These are phyloP conservation scores for Boletus insuetus DNA, from an alignment of 768 basidiomycete species.

Conservation along the genomic window DNA sequence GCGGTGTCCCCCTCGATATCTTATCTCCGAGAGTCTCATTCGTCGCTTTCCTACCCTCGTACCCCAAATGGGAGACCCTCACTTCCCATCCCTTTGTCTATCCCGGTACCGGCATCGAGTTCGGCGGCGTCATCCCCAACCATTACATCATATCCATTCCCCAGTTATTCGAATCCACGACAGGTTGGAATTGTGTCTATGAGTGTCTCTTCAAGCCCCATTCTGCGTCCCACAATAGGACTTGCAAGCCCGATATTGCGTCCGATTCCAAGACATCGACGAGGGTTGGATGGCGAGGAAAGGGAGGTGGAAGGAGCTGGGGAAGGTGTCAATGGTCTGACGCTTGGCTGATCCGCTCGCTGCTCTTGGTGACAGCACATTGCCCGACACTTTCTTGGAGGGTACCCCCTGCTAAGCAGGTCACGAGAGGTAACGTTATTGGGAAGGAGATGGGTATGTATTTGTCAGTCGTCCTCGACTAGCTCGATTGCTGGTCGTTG, in stretches of 20 bases:
- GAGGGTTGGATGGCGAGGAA: constrained; percentile 56
- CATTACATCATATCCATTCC: constrained; percentile 48
- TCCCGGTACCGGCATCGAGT: constrained; percentile 53
- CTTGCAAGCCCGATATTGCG: constrained; percentile 74
- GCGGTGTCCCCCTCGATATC: constrained; percentile 81
- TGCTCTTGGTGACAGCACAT: background rate
- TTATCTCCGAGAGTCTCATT: constrained; percentile 60
- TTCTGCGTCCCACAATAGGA: constrained; percentile 66
- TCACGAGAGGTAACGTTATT: background rate
- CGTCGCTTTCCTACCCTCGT: constrained; percentile 42
- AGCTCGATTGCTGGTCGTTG: background rate
- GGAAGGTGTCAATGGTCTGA: constrained; percentile 69
- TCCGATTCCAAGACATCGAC: constrained; percentile 56
- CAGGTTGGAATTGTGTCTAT: constrained; percentile 39
- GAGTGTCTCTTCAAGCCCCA: constrained; percentile 70
- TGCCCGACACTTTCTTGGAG: background rate
- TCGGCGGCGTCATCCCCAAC: constrained; percentile 77
- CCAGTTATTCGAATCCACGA: constrained; percentile 37
- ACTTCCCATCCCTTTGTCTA: constrained; percentile 63
- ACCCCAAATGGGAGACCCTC: constrained; percentile 58
- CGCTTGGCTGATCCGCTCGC: constrained; percentile 25
- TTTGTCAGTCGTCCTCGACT: background rate
- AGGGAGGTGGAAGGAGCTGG: constrained; percentile 77
- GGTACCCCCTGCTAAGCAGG: background rate
- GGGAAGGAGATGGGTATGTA: background rate